phyloP scores from a whole-genome alignment of 495 filamentous ascomycete species.

The Tuber magnatum region DNA sequence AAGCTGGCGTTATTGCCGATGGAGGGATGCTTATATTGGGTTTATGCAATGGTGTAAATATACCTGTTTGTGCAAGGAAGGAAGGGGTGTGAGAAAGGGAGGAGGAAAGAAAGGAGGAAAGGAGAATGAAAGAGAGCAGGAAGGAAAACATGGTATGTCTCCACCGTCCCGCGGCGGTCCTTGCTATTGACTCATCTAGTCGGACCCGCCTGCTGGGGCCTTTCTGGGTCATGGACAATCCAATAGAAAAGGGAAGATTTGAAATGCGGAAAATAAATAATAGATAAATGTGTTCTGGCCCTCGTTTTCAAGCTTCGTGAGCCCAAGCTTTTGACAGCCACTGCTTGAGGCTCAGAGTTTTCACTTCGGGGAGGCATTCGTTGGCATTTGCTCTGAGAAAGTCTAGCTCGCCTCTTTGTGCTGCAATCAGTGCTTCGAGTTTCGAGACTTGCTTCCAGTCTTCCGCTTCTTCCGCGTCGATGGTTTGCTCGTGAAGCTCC shows the following conservation, averaged over 20 bases:
- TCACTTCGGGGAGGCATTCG: slow-evolving; percentile 42
- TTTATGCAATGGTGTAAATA: not conserved
- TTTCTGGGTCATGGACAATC: not conserved
- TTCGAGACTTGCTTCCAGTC: slow-evolving; percentile 43
- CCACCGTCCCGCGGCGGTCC: not conserved
- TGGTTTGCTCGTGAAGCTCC: slow-evolving; percentile 44
- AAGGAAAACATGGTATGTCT: not conserved
- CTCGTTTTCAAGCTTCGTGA: not conserved
- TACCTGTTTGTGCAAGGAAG: not conserved
- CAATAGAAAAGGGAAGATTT: not conserved
- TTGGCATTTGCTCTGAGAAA: slow-evolving; percentile 47
- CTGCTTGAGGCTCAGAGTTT: slow-evolving; percentile 45
- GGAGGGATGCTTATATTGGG: not conserved
- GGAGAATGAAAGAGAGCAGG: not conserved
- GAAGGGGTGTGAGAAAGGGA: not conserved
- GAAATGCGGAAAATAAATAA: not conserved
- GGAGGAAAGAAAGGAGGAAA: too few relatives aligned
- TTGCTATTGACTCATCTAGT: slow-evolving; percentile 1
- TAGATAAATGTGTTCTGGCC: not conserved
- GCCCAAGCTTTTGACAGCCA: slow-evolving; percentile 49
- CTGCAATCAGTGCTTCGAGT: slow-evolving; percentile 48
- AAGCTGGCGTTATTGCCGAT: not conserved
- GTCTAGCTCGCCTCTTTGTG: slow-evolving; percentile 49
- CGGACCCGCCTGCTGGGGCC: not conserved
- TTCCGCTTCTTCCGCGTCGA: slow-evolving; percentile 42